Evolutionary conservation across 495 filamentous ascomycete genomes (phyloP), one percentile per base, ranked within the genome.

Genomic region (Ascodesmis nigricans): DNA sequence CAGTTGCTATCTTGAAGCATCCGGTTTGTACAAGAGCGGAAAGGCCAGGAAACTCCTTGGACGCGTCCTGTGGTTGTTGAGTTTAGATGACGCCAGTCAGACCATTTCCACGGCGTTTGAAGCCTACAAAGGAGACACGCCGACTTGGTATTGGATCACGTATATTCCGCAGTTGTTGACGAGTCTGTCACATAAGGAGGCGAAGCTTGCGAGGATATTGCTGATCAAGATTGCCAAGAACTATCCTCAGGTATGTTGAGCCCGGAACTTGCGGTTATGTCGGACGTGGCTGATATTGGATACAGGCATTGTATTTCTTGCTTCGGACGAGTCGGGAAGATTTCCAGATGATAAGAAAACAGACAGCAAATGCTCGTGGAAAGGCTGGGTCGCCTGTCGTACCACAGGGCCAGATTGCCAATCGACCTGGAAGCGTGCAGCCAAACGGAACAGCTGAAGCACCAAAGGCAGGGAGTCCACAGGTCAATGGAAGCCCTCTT

Each of bases 71-170:
- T 99, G 90, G 90, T 65, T 99, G 21, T 64, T 99, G 15, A 93
- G 83, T 52, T 59, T 99, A 39, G 90, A 99, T 49, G 78, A 92
- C 43, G 63, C 77, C 0, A 78, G 78, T 45, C 78, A 75, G 25
- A 69, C 63, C 18, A 72, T 99, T 31, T 71, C 75, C 2, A 57
- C 68, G 35, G 74, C 80, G 5, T 95, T 91, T 42, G 78, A 90
- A 40, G 75, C 78, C 39, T 95, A 78, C 59, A 92, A 92, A 59
- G 90, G 82, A 27, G 90, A 99, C 24, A 81, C 75, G 4, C 82
- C 80, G 1, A 75, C 87, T 11, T 99, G 90, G 90, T 95, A 93
- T 55, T 99, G 90, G 90, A 93, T 93, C 37, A 93, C 87, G 0
- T 99, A 82, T 53, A 93, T 99, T 43, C 90, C 90, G 15, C 90